These are phyloP conservation scores for Rosa lucieae DNA, from an alignment of 306 rosid species.

Conservation along the genomic window DNA sequence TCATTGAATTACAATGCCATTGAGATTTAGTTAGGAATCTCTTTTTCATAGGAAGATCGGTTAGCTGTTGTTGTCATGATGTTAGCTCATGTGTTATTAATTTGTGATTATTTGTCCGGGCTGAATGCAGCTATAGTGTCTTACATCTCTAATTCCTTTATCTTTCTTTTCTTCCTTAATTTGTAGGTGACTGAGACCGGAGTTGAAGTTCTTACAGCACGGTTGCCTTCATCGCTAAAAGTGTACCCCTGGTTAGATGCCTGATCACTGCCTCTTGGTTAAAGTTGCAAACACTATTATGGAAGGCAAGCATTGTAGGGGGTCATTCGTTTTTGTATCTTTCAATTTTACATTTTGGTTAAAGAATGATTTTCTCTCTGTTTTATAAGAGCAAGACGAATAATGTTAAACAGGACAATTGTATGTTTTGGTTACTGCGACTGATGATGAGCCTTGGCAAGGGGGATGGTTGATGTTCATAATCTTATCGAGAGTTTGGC, in stretches of 20 bases:
- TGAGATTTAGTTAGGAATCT: not conserved
- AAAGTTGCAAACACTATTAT: not conserved
- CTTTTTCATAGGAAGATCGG: not conserved
- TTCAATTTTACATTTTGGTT: not conserved
- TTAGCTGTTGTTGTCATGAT: not conserved
- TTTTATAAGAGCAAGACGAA: not conserved
- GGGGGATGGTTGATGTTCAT: no score
- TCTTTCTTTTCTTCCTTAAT: not conserved
- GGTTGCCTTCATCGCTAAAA: slow-evolving; percentile 77
- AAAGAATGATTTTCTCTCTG: not conserved
- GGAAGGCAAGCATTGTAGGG: not conserved
- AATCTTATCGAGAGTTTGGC: no score
- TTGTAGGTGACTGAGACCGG: slow-evolving; percentile 85
- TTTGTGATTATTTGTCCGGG: not conserved
- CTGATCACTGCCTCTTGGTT: slow-evolving; percentile 18
- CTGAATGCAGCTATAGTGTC: not conserved
- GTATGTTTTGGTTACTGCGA: not conserved
- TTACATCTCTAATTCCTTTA: not conserved
- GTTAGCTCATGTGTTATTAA: not conserved
- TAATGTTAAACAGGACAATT: not conserved
- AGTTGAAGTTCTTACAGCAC: slow-evolving; percentile 84
- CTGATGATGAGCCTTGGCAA: no score
- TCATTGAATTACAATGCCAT: not conserved
- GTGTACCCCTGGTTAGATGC: slow-evolving; percentile 76
- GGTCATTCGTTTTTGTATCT: slow-evolving; percentile 11